Conservation (phyloP, 2,329 filamentous ascomycete genomes). For the Westerdykella sp. region DNA sequence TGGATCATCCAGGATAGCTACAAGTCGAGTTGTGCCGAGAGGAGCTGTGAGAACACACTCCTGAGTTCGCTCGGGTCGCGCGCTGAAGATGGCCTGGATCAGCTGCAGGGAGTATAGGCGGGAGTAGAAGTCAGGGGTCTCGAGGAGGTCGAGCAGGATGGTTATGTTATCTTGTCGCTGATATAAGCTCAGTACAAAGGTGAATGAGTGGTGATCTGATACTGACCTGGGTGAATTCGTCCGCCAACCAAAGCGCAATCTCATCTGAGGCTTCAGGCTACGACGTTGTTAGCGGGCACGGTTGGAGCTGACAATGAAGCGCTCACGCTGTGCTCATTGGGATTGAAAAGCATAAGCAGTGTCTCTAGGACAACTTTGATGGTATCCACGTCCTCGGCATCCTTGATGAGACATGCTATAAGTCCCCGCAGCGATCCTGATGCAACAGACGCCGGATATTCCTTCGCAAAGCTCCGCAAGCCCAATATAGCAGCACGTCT, state of each 20-base stretch:
- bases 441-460: constrained; percentile 91
- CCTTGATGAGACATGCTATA: constrained; percentile 77
- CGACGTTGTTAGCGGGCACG: constrained; percentile 14
- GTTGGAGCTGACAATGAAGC: not conserved
- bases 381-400: constrained; percentile 92
- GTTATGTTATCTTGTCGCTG: constrained; percentile 93
- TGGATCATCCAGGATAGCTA: constrained; percentile 74
- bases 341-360: constrained; percentile 82
- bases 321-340: constrained; percentile 55
- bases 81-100: constrained; percentile 75
- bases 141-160: constrained; percentile 79
- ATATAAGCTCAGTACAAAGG: constrained; percentile 46
- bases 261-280: constrained; percentile 93
- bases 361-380: constrained; percentile 94
- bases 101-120: constrained; percentile 87
- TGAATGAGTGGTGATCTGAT: constrained; percentile 3
- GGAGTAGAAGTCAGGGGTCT: constrained; percentile 81
- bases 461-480: constrained; percentile 89
- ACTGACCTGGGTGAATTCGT: constrained; percentile 87
- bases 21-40: constrained; percentile 78
- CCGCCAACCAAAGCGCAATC: constrained; percentile 90
- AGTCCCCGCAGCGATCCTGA: constrained; percentile 85
- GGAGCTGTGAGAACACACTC: constrained; percentile 89
- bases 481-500: constrained; percentile 88
- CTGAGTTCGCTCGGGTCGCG: constrained; percentile 84